Evolutionary conservation across 2,329 filamentous ascomycete genomes (phyloP).

Genomic region (Orbilia javanica): DNA sequence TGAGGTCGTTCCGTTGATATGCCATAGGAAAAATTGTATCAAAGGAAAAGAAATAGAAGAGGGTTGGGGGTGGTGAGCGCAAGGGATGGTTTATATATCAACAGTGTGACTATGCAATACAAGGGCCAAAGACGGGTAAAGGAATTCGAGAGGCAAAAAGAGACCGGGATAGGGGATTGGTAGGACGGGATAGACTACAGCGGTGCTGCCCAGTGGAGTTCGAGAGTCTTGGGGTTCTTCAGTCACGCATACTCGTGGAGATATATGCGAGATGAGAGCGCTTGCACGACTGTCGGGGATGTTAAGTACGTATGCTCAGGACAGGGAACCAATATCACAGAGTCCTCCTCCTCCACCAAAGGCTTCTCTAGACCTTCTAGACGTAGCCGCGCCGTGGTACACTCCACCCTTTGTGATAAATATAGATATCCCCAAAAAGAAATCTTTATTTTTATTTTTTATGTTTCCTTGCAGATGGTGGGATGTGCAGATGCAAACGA

Average conservation of each 20-base stretch:
- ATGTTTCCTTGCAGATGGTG: conserved; percentile 2
- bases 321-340: conserved; percentile 40
- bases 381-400: conserved; percentile 51
- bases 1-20: conserved; percentile 56
- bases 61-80: conserved; percentile 13
- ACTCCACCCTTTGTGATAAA: conserved; percentile 50
- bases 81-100: conserved; percentile 53
- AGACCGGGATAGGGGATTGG: conserved; percentile 38
- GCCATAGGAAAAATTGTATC: conserved; percentile 49
- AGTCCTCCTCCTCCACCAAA: conserved; percentile 48
- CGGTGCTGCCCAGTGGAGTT: conserved; percentile 45
- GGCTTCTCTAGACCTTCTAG: conserved; percentile 46
- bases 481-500: conserved; percentile 33
- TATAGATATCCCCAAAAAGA: conserved; percentile 41
- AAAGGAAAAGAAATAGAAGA: conserved; percentile 26
- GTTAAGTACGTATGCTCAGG: conserved; percentile 36
- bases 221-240: conserved; percentile 48
- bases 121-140: conserved; percentile 46
- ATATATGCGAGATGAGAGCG: conserved; percentile 59
- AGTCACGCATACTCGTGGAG: conserved; percentile 52
- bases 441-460: conserved; percentile 10
- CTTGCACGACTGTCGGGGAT: conserved; percentile 45
- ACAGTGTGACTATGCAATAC: conserved; percentile 35
- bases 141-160: conserved; percentile 33
- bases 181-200: conserved; percentile 28